Evolutionary conservation across 495 filamentous ascomycete species (phyloP), one percentile per base, ranked within the genome.

Genomic region (Penicillium simplicissimum): DNA sequence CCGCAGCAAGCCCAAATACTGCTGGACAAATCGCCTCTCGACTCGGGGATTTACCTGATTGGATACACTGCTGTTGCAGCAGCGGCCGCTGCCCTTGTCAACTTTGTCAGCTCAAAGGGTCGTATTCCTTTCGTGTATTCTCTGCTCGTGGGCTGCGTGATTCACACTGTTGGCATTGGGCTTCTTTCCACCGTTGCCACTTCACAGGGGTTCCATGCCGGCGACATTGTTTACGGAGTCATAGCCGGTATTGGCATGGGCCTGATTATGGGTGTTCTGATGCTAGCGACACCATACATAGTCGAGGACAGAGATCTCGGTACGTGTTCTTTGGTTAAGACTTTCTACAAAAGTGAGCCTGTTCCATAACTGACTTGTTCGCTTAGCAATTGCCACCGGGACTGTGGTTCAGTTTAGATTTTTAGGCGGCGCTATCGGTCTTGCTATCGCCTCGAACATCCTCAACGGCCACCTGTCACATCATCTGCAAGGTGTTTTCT

Each of bases 1-100:
- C 85, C 87, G 5, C 80, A 87, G 58, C 80, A 84, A 47, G 84
- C 87, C 35, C 85, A 88, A 58, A 74, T 86, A 28, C 79, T 87
- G 15, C 79, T 84, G 52, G 73, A 68, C 9, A 60, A 68, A 49
- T 77, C 76, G n/a, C 69, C 76, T 21, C 61, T 76, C 11, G 63
- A 64, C n/a, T 66, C 87, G 0, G 88, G 87, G 15, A 68, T 88
- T 15, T 76, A 85, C 34, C 71, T 91, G 31, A 75, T 88, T 5
- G 84, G 84, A 2, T 78, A 81, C 73, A 21, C 71, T 68, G 47
- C 82, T 67, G 35, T 82, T 53, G 69, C 71, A 2, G 66, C 84
- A 4, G 67, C 85, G 21, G 82, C 82, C 6, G 82, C 83, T 7
- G 81, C 77, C 38, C 57, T 82, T 3, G 78, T 77, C 9, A 84